Evolutionary conservation across 2,329 filamentous ascomycete genomes (phyloP), one percentile per base, ranked within the genome.

Genomic region (Coleophoma cylindrospora): DNA sequence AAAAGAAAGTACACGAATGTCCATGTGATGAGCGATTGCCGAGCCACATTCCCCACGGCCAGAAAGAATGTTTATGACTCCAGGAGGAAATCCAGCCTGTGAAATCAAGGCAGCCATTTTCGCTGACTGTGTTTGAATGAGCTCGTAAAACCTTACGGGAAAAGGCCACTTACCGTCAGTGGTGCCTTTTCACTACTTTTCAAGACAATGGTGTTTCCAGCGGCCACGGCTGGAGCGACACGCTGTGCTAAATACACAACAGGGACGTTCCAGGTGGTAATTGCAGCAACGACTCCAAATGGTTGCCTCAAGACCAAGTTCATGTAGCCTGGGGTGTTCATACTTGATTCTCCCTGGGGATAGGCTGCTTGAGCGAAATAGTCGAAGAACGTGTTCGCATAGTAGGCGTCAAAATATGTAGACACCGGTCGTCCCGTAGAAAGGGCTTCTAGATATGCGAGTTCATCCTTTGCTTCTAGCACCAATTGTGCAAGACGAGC

Each of bases 301-400:
- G 87, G 87, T 66, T 91, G 82, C 51, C 84, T 79, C 48, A 89
- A 68, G 0, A 84, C 89, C 65, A 91, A 90, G 2, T 84, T 86
- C 52, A 91, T 76, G 68, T 89, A 91, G 45, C 74, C 69, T 0
- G 80, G 77, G 1, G 77, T 80, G 11, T 84, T 84, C 54, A 85
- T 81, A 57, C 90, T 87, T 21, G 84, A 83, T 62, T 86, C 79
- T 22, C 87, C 87, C 51, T 83, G 81, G 52, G 86, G 80, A 72
- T 91, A 91, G 70, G 90, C 86, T 38, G 85, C 83, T 64, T 77
- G 89, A 51, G 87, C 87, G 59, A 90, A 91, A 69, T 91, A 91
- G 55, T 83, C 81, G 55, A 85, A 70, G 2, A 73, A 74, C 7
- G 65, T 68, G 45, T 83, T 70, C 15, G 83, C 74, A 58, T 14